Percentiles rank a stretch among this genome's conserved stretches.
Conservation (phyloP, 371 early-diverging fungal species). For the Zychaea mexicana region DNA sequence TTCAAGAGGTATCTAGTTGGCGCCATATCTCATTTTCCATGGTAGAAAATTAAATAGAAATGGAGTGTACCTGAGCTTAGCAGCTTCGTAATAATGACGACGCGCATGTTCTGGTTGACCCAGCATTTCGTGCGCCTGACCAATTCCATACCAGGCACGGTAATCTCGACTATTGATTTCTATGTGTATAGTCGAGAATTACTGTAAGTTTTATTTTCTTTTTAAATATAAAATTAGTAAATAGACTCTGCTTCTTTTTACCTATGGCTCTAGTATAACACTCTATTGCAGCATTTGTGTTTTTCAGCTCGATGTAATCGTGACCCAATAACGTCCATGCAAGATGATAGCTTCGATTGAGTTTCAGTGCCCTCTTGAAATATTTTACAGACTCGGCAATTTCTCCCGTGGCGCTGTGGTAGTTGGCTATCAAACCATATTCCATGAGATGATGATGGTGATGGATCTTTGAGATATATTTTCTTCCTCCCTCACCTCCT, state of each 20-base stretch:
- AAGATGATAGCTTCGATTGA: slow-evolving; percentile 75
- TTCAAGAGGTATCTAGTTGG: no score
- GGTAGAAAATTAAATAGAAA: neutral
- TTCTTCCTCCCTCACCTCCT: neutral
- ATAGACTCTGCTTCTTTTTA: slow-evolving; percentile 26
- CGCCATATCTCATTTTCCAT: neutral
- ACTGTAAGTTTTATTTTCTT: neutral
- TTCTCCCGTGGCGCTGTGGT: slow-evolving; percentile 79
- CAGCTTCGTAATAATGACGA: slow-evolving; percentile 84
- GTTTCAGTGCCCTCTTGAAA: slow-evolving; percentile 82
- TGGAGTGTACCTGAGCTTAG: slow-evolving; percentile 61
- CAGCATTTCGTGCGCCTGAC: slow-evolving; percentile 88
- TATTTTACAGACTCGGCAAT: slow-evolving; percentile 86
- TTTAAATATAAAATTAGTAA: neutral
- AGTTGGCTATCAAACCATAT: slow-evolving; percentile 86
- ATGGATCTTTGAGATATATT: neutral
- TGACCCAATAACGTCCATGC: slow-evolving; percentile 97
- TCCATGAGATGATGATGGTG: no score
- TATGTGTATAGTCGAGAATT: slow-evolving; percentile 16
- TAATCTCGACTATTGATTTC: slow-evolving; percentile 86
- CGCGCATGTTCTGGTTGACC: slow-evolving; percentile 80
- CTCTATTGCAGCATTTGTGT: slow-evolving; percentile 86
- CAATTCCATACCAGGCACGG: slow-evolving; percentile 93
- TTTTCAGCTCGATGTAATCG: slow-evolving; percentile 92
- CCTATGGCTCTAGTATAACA: slow-evolving; percentile 86